Evolutionary conservation across 148 eudicot species (phyloP).

Genomic region (Limonium bicolor): DNA sequence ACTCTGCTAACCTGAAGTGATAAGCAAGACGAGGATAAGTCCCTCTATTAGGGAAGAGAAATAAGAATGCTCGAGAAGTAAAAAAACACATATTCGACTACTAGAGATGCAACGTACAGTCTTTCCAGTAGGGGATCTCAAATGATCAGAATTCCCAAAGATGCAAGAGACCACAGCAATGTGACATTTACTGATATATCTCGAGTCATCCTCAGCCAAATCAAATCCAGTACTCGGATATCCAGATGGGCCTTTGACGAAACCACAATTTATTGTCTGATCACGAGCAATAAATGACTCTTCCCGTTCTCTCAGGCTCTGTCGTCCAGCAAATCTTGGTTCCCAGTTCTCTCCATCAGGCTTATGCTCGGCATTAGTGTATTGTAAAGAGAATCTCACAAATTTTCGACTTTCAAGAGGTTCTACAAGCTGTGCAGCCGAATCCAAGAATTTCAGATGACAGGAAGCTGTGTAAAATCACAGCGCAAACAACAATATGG

Average conservation of each 20-base stretch:
- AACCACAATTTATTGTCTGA: conserved; percentile 88
- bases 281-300: conserved; percentile 71
- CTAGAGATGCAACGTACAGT: conserved; percentile 28
- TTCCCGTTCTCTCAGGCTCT: conserved; percentile 61
- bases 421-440: conserved; percentile 66
- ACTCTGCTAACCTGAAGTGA: conserved; percentile 63
- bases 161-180: conserved; percentile 95
- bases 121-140: conserved; percentile 72
- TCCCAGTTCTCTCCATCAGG: conserved; percentile 57
- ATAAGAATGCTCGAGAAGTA: too few relatives aligned
- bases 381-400: conserved; percentile 69
- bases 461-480: conserved; percentile 32
- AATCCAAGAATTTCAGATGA: conserved; percentile 72
- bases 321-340: conserved; percentile 96
- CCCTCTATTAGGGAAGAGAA: too few relatives aligned
- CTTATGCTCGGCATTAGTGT: conserved; percentile 53
- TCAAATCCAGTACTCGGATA: conserved; percentile 85
- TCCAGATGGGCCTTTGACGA: conserved; percentile 68
- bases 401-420: conserved; percentile 83
- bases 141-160: conserved; percentile 92
- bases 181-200: conserved; percentile 81
- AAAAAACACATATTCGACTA: too few relatives aligned
- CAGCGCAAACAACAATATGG: neutral
- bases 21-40: conserved; percentile 3
- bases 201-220: conserved; percentile 86